A percentile compares a stretch with the other conserved stretches of the same genome.
Conservation (phyloP, 305 asterid species). For the Fraxinus paxiana region DNA sequence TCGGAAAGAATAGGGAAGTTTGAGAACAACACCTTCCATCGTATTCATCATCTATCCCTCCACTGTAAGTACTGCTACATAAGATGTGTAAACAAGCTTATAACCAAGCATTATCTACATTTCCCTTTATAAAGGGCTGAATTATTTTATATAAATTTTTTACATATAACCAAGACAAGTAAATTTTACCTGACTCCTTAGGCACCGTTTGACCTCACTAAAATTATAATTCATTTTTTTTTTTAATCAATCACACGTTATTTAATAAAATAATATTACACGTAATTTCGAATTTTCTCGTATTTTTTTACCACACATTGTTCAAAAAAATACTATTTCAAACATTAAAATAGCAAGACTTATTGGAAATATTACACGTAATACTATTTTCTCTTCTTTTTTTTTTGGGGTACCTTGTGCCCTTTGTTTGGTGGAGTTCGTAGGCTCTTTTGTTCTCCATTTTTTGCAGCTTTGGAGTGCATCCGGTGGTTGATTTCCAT, state of each 20-base stretch:
- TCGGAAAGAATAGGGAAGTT: constrained; percentile 48
- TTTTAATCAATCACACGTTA: too few species aligned
- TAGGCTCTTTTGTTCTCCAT: neutral
- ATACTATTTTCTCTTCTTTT: too few species aligned
- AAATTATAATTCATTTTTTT: too few species aligned
- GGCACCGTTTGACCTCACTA: fast-evolving
- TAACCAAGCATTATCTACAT: neutral
- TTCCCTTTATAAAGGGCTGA: neutral
- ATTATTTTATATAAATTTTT: too few species aligned
- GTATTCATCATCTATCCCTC: constrained; percentile 38
- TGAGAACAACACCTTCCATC: constrained; percentile 51
- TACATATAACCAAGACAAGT: neutral
- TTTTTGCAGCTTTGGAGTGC: neutral
- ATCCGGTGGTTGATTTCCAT: neutral
- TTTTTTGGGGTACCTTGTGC: too few species aligned
- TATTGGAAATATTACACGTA: too few species aligned
- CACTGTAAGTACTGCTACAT: neutral
- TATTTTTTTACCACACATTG: too few species aligned
- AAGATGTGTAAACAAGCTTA: neutral
- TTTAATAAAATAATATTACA: too few species aligned
- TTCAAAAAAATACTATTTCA: too few species aligned
- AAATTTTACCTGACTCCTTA: neutral
- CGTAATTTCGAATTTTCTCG: too few species aligned
- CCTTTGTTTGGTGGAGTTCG: neutral
- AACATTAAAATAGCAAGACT: neutral